Evolutionary conservation across 306 rosid species (phyloP), one percentile per base, ranked within the genome.

Genomic region (Cercis canadensis): DNA sequence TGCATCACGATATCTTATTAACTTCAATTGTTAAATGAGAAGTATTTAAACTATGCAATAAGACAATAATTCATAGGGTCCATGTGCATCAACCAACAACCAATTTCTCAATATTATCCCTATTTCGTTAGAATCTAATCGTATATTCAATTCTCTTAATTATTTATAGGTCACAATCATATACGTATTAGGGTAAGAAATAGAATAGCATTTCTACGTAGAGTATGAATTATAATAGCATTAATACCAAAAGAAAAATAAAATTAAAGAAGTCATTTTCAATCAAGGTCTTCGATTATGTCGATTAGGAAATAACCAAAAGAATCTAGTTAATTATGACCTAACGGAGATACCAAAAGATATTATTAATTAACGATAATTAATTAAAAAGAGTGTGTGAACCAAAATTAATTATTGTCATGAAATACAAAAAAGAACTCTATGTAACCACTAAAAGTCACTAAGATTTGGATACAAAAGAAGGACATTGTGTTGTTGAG

Each of bases 311-410:
- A 72, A 67, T 65, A 14, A 49, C 37, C 2, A 46, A 4, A 73
- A 19, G 15, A 73, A 41, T 63, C 11, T 24, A 24, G 29, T 24
- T 11, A 40, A 57, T 55, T 41, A 45, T 44, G 72, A 61, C 83
- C 78, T 69, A 69, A 78, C 31, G 46, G 21, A 57, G 63, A 66
- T 65, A 36, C 86, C 78, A 78, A 82, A 59, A 78, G 86, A 62
- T 83, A 74, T 64, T 69, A 68, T 19, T 68, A 50, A 67, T 45
- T 24, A 24, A n/a, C n/a, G 1, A 24, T 24, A 24, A 3, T 1
- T 24, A 63, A 29, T 57, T 63, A 31, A 6, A 63, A 72, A 51
- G 60, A 31, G 5, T 1, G n/a, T n/a, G n/a, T 61, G 60, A 68
- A 72, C 34, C 58, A n/a, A 24, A 45, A 7, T 63, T 36, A 13